A percentile compares a stretch with the other conserved stretches of the same genome.
Evolutionary conservation across 1,284 basidiomycete species (phyloP).

Genomic region (Golubevia sp.): DNA sequence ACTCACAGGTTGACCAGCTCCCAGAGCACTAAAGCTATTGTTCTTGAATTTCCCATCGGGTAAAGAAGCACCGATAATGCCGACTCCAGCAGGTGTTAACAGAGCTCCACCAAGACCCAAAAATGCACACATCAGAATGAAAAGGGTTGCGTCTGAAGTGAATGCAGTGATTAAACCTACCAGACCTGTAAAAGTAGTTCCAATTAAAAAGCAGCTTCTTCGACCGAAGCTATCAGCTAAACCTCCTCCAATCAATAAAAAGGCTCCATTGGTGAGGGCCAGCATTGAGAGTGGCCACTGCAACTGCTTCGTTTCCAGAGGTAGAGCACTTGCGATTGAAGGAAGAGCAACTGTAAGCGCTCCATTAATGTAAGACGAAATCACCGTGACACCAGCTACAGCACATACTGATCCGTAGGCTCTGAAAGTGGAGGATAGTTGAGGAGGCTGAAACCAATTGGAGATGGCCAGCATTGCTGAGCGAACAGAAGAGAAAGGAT

Average conservation of each 20-base stretch:
- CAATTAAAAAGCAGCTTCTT: slow-evolving; percentile 29
- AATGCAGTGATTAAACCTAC: slow-evolving; percentile 25
- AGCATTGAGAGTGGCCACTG: slow-evolving; percentile 44
- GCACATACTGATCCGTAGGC: too few species aligned
- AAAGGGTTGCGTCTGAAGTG: slow-evolving; percentile 12
- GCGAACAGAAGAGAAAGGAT: too few species aligned
- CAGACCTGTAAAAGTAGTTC: slow-evolving; percentile 18
- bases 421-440: too few species aligned
- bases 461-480: too few species aligned
- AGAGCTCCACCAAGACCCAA: slow-evolving; percentile 40
- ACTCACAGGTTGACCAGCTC: slow-evolving; percentile 36
- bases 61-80: slow-evolving; percentile 37
- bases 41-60: slow-evolving; percentile 44
- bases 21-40: slow-evolving; percentile 27
- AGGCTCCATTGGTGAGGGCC: slow-evolving; percentile 37
- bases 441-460: too few species aligned
- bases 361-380: slow-evolving; percentile 28
- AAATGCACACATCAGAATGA: slow-evolving; percentile 33
- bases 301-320: slow-evolving; percentile 8
- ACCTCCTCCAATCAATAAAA: slow-evolving; percentile 36
- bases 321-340: slow-evolving; percentile 26
- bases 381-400: slow-evolving; percentile 22
- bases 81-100: slow-evolving; percentile 37
- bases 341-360: slow-evolving; percentile 43
- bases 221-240: slow-evolving; percentile 43